Evolutionary conservation across 306 rosid species (phyloP).

Genomic region (Citrullus colocynthis): DNA sequence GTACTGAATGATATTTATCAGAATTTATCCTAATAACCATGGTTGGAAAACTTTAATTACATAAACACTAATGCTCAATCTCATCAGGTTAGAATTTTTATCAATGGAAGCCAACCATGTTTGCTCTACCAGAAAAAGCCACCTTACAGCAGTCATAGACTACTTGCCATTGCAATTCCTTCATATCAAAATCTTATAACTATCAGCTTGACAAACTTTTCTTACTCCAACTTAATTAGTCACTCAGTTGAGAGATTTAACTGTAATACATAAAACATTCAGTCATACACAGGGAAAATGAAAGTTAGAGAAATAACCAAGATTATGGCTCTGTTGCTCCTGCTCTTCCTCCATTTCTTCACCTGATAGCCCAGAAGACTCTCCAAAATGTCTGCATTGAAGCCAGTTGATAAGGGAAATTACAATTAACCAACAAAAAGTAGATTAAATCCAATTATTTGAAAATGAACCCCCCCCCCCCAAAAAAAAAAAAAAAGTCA

Average conservation of each 20-base stretch:
- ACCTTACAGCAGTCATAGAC: neutral
- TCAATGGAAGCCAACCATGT: neutral
- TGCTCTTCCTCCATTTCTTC: conserved; percentile 3
- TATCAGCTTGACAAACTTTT: neutral
- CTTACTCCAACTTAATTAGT: neutral
- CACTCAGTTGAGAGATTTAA: neutral
- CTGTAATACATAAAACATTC: neutral
- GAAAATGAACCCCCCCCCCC: neutral
- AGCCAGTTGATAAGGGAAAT: neutral
- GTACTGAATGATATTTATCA: neutral
- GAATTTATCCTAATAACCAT: neutral
- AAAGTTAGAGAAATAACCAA: conserved; percentile 2
- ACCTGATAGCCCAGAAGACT: neutral
- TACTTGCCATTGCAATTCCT: neutral
- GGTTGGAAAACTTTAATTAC: neutral
- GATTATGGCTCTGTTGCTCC: conserved; percentile 5
- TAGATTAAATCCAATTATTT: neutral
- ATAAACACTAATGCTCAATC: neutral
- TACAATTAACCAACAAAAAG: neutral
- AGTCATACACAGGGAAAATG: neutral
- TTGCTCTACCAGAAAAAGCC: neutral
- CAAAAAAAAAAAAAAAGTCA: neutral
- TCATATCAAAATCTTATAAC: neutral
- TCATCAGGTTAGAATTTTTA: neutral
- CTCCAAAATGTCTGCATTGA: neutral